A percentile compares a stretch with the other conserved stretches of the same genome.
Evolutionary conservation across 1,284 basidiomycete species (phyloP).

Genomic region (Cryptococcus jaspeensis): DNA sequence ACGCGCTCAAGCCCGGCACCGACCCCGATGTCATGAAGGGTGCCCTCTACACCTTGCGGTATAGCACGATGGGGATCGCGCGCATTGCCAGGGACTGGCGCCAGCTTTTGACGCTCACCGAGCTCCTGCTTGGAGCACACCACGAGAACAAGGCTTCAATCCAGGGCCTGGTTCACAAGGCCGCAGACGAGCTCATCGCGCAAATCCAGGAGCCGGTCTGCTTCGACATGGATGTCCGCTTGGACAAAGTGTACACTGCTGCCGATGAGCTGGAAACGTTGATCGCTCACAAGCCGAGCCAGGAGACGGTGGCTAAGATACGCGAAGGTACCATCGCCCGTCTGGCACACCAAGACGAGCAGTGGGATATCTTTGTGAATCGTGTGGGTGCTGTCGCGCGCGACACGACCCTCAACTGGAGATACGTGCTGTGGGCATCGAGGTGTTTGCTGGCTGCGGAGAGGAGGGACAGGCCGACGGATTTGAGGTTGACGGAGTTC

Average conservation of each 20-base stretch:
- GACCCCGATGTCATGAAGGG: conserved; percentile 96
- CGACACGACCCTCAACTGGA: conserved; percentile 66
- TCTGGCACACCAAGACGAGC: conserved; percentile 44
- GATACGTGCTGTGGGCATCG: conserved; percentile 77
- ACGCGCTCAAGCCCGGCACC: conserved; percentile 70
- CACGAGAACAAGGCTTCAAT: conserved; percentile 94
- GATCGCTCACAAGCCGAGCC: conserved; percentile 25
- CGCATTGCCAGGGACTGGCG: conserved; percentile 60
- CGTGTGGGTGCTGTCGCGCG: conserved; percentile 68
- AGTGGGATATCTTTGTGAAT: conserved; percentile 52
- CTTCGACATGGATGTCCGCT: conserved; percentile 29
- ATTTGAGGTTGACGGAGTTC: conserved; percentile 66
- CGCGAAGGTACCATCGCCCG: conserved; percentile 37
- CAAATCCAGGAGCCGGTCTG: conserved; percentile 41
- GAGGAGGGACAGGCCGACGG: conserved; percentile 68
- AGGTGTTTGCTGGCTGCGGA: conserved; percentile 71
- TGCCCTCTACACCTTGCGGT: conserved; percentile 75
- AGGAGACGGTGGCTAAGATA: conserved; percentile 39
- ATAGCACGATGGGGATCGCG: conserved; percentile 38
- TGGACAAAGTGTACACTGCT: conserved; percentile 29
- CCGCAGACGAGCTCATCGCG: conserved; percentile 63
- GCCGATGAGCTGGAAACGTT: conserved; percentile 31
- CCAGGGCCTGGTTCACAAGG: conserved; percentile 75
- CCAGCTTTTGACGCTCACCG: conserved; percentile 66
- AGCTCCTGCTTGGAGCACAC: conserved; percentile 76